phyloP scores from a whole-genome alignment of 176 grass and related monocot species.

The Hyparrhenia diplandra region DNA sequence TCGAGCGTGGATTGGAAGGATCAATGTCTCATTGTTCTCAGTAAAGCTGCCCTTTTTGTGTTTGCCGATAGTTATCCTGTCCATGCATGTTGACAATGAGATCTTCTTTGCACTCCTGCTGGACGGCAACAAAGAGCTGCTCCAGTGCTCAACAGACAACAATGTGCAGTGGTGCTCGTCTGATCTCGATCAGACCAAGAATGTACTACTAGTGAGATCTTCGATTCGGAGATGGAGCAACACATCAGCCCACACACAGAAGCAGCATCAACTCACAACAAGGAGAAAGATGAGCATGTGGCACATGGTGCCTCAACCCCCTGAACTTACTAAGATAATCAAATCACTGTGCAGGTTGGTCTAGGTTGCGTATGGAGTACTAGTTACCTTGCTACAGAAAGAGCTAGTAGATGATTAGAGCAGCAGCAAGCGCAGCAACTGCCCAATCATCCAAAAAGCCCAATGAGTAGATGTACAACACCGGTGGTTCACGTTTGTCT shows the following conservation, averaged over 20 bases:
- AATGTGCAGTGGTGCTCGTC: too few relatives aligned
- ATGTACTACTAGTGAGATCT: background rate
- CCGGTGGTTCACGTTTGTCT: constrained; percentile 9
- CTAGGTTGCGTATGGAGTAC: background rate
- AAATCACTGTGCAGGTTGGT: background rate
- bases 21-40: background rate
- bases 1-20: background rate
- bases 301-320: background rate
- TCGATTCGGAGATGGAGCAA: background rate
- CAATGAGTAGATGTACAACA: background rate
- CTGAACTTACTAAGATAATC: background rate
- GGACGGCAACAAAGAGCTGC: background rate
- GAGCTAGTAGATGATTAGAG: constrained; percentile 4
- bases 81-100: background rate
- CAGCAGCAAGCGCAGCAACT: constrained; percentile 9
- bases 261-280: background rate
- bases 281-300: background rate
- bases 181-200: background rate
- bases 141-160: background rate
- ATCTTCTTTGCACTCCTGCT: background rate
- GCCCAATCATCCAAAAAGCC: constrained; percentile 8
- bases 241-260: background rate
- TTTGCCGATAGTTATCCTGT: background rate
- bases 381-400: background rate
- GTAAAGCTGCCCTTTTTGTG: background rate